phyloP scores from a whole-genome alignment of 1,284 basidiomycete species.

The Apiotrichum mycotoxinovorans region DNA sequence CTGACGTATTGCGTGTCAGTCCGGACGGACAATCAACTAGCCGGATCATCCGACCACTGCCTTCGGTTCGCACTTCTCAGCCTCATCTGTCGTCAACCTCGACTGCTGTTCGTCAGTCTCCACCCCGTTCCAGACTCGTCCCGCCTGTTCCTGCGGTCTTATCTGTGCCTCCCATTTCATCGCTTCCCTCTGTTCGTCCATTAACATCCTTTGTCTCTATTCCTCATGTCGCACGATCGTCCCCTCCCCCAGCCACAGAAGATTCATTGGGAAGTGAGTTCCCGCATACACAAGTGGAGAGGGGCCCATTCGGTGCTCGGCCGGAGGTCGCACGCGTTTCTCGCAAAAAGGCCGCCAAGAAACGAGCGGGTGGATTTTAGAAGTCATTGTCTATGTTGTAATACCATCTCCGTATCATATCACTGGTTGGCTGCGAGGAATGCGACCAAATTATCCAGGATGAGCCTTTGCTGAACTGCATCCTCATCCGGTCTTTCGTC shows the following conservation, averaged over 20 bases:
- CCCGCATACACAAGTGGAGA: slow-evolving; percentile 29
- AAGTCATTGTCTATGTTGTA: neutral
- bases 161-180: neutral
- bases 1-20: slow-evolving; percentile 14
- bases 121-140: neutral
- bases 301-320: slow-evolving; percentile 32
- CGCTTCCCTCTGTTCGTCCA: neutral
- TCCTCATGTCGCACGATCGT: neutral
- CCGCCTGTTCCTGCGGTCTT: neutral
- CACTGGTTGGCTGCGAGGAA: slow-evolving; percentile 17
- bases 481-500: slow-evolving; percentile 21
- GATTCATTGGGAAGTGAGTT: neutral
- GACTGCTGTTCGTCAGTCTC: neutral
- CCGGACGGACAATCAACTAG: neutral
- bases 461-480: slow-evolving; percentile 26
- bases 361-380: slow-evolving; percentile 41
- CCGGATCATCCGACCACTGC: neutral
- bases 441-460: slow-evolving; percentile 30
- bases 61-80: neutral
- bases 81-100: neutral
- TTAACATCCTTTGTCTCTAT: neutral
- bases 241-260: neutral
- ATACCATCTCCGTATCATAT: neutral
- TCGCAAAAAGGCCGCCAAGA: slow-evolving; percentile 32
- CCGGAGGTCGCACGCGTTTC: slow-evolving; percentile 13